phyloP scores from a whole-genome alignment of 768 basidiomycete genomes.

The Xerocomellus amylosporus region DNA sequence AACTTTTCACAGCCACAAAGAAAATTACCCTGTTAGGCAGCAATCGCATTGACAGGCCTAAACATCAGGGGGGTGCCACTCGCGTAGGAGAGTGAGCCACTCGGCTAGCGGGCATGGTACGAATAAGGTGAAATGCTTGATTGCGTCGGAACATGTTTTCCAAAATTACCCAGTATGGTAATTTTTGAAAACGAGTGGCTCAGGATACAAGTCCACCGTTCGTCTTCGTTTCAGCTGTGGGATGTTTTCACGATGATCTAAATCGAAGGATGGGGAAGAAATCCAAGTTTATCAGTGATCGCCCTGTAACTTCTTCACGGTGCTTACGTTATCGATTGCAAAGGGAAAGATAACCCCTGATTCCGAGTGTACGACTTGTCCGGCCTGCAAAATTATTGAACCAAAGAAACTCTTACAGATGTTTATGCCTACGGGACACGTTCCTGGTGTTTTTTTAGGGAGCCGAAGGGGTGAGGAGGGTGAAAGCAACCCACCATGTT shows the following conservation, averaged over 20 bases:
- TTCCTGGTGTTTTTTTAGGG: background rate
- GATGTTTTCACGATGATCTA: background rate
- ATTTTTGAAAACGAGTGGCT: slow-evolving; percentile 9
- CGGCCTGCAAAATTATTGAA: too few relatives aligned
- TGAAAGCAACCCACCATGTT: background rate
- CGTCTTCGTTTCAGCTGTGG: background rate
- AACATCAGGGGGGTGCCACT: slow-evolving; percentile 16
- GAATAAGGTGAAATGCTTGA: slow-evolving; percentile 15
- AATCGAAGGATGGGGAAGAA: background rate
- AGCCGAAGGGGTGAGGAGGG: too few relatives aligned
- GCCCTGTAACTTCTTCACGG: background rate
- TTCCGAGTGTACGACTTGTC: too few relatives aligned
- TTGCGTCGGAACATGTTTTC: slow-evolving; percentile 21
- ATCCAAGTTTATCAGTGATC: background rate
- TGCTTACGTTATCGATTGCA: slow-evolving; percentile 4
- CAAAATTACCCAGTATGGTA: slow-evolving; percentile 10
- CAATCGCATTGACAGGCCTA: slow-evolving; percentile 20
- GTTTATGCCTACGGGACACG: background rate
- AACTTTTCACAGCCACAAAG: slow-evolving; percentile 10
- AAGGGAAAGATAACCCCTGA: slow-evolving; percentile 3
- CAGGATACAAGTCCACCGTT: background rate
- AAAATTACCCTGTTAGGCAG: slow-evolving; percentile 18
- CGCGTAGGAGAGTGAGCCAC: slow-evolving; percentile 22
- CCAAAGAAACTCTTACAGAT: background rate
- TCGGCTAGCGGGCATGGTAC: slow-evolving; percentile 16